Conservation (phyloP, 2,329 filamentous ascomycete genomes). For the Ophiosphaerella narmari region DNA sequence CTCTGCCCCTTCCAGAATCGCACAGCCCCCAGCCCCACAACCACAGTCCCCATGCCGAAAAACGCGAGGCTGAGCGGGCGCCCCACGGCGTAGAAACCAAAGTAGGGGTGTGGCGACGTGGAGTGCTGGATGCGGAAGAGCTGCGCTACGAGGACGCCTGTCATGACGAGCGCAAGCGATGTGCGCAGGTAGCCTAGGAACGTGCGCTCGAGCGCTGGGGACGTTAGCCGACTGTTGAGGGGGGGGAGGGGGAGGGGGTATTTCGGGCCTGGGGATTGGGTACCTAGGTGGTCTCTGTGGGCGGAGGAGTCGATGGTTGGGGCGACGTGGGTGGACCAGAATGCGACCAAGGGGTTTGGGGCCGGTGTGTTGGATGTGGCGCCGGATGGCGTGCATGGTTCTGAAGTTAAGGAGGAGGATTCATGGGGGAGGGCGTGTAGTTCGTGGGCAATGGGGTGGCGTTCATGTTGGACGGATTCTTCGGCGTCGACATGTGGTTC, state of each 20-base stretch:
- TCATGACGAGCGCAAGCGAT: slow-evolving; percentile 69
- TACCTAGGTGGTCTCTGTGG: slow-evolving; percentile 63
- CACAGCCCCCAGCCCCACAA: slow-evolving; percentile 59
- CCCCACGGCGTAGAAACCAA: slow-evolving; percentile 66
- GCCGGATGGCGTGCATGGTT: neutral
- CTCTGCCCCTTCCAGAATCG: slow-evolving; percentile 66
- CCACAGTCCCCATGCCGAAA: slow-evolving; percentile 54
- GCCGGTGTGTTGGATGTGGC: slow-evolving; percentile 9
- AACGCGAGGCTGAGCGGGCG: slow-evolving; percentile 61
- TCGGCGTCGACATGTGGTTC: slow-evolving; percentile 24
- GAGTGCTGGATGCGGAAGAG: slow-evolving; percentile 66
- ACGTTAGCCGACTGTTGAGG: slow-evolving; percentile 53
- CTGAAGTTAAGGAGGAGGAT: neutral
- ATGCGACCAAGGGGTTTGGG: slow-evolving; percentile 36
- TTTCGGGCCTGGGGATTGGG: neutral
- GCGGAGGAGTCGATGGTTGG: slow-evolving; percentile 56
- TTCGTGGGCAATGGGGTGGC: slow-evolving; percentile 21
- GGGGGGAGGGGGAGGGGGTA: too few species aligned
- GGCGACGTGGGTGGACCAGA: slow-evolving; percentile 57
- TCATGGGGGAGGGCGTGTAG: slow-evolving; percentile 9
- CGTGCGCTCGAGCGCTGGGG: slow-evolving; percentile 71
- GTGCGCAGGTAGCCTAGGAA: slow-evolving; percentile 76
- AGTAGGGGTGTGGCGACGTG: slow-evolving; percentile 47
- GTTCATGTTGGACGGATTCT: slow-evolving; percentile 21
- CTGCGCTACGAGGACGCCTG: slow-evolving; percentile 69